phyloP scores from a whole-genome alignment of 2,329 filamentous ascomycete species.

The Curvularia eragrostidis region DNA sequence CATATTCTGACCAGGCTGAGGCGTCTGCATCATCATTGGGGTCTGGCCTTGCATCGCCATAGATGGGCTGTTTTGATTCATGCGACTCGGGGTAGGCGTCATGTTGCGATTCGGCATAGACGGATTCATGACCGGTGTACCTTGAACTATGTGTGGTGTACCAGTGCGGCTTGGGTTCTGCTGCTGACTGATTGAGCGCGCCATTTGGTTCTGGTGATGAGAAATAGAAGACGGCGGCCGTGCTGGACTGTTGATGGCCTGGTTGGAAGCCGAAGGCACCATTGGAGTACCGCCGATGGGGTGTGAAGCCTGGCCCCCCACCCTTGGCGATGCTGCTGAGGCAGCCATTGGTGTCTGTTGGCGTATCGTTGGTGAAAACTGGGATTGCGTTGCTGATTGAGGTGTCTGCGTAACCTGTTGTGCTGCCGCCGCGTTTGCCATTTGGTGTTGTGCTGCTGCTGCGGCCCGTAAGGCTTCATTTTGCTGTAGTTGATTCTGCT shows the following conservation, averaged over 20 bases:
- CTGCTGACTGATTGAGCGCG: conserved; percentile 48
- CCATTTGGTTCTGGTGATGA: conserved; percentile 49
- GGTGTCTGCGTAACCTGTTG: conserved; percentile 51
- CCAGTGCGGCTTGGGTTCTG: conserved; percentile 49
- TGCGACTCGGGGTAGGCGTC: conserved; percentile 48
- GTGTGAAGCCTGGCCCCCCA: conserved; percentile 44
- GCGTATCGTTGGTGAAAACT: conserved; percentile 66
- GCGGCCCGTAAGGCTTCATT: conserved; percentile 49
- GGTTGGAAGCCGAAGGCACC: conserved; percentile 49
- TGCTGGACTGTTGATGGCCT: conserved; percentile 48
- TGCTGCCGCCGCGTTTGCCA: conserved; percentile 31
- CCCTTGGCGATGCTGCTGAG: conserved; percentile 51
- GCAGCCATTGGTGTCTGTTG: conserved; percentile 56
- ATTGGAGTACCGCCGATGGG: conserved; percentile 55
- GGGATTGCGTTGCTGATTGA: conserved; percentile 63
- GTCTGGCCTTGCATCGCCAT: conserved; percentile 44
- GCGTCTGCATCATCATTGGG: conserved; percentile 48
- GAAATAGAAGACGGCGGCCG: conserved; percentile 50
- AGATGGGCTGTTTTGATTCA: conserved; percentile 48
- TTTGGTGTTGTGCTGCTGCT: conserved; percentile 38
- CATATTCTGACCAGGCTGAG: conserved; percentile 42
- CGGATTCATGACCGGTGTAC: conserved; percentile 48
- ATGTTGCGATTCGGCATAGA: conserved; percentile 49
- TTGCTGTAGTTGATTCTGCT: conserved; percentile 41
- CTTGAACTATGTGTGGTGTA: conserved; percentile 49